A percentile compares a stretch with the other conserved stretches of the same genome.
These are phyloP conservation scores for Venturia carpophila DNA, from an alignment of 2,329 filamentous ascomycete genomes.

Conservation along the genomic window DNA sequence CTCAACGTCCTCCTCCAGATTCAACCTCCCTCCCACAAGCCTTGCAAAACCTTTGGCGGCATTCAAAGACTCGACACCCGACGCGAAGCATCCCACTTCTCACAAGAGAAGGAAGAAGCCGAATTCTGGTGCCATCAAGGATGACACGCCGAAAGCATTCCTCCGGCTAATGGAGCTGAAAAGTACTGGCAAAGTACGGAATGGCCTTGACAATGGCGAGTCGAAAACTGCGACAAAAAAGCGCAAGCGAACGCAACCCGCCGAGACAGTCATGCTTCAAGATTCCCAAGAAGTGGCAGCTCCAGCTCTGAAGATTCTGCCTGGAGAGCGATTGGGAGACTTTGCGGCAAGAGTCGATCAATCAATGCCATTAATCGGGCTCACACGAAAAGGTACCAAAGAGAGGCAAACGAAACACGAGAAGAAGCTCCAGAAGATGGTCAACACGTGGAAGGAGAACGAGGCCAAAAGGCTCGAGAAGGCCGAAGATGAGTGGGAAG, in stretches of 20 bases:
- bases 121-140: conserved; percentile 38
- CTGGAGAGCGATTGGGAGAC: conserved; percentile 74
- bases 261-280: conserved; percentile 24
- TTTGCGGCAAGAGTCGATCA: conserved; percentile 79
- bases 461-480: conserved; percentile 55
- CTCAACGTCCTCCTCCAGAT: conserved; percentile 41
- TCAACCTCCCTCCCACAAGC: conserved; percentile 53
- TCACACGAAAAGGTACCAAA: conserved; percentile 56
- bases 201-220: conserved; percentile 65
- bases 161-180: conserved; percentile 73
- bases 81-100: conserved; percentile 22
- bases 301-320: conserved; percentile 61
- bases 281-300: conserved; percentile 14
- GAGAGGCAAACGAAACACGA: conserved; percentile 73
- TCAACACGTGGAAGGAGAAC: conserved; percentile 50
- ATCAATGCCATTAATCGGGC: conserved; percentile 65
- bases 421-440: conserved; percentile 60
- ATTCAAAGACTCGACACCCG: conserved; percentile 24
- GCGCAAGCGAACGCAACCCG: conserved; percentile 36
- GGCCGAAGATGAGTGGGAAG: conserved; percentile 68
- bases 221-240: conserved; percentile 33
- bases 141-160: conserved; percentile 87
- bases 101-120: conserved; percentile 32
- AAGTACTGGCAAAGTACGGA: conserved; percentile 48
- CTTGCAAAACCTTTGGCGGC: conserved; percentile 53